Conservation (phyloP, 306 rosid genomes). For the Trichosanthes truncata region DNA sequence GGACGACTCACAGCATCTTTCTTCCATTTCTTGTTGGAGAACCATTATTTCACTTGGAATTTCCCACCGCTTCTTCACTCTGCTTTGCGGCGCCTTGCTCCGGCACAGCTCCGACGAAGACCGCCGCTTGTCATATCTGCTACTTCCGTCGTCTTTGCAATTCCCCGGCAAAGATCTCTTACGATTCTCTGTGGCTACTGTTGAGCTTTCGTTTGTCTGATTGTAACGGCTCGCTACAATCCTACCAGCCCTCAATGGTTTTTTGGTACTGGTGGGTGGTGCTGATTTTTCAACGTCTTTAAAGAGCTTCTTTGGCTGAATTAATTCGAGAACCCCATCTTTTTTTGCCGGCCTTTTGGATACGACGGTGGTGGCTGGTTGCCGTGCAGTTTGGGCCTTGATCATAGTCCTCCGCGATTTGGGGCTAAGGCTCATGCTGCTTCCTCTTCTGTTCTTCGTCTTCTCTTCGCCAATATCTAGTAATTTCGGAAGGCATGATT, state of each 20-base stretch:
- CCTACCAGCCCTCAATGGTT: constrained; percentile 49
- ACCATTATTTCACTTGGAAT: constrained; percentile 17
- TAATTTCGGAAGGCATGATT: constrained; percentile 71
- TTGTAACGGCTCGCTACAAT: constrained; percentile 75
- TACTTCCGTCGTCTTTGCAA: constrained; percentile 31
- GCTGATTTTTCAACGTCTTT: constrained; percentile 48
- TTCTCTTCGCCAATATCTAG: constrained; percentile 41
- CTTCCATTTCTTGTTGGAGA: background rate
- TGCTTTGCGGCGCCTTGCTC: constrained; percentile 8
- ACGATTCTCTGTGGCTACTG: constrained; percentile 30
- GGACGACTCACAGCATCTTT: background rate
- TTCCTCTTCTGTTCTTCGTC: constrained; percentile 35
- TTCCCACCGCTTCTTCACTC: constrained; percentile 56
- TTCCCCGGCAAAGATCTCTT: constrained; percentile 69
- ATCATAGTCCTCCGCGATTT: constrained; percentile 32
- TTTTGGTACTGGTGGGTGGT: constrained; percentile 26
- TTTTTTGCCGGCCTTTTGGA: constrained; percentile 40
- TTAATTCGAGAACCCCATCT: constrained; percentile 28
- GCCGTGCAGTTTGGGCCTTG: constrained; percentile 28
- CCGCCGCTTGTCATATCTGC: constrained; percentile 35
- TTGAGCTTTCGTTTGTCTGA: constrained; percentile 18
- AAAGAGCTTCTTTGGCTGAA: constrained; percentile 73
- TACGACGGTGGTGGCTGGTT: constrained; percentile 35
- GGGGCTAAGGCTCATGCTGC: constrained; percentile 40
- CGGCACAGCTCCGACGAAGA: constrained; percentile 25